Conservation (phyloP, 495 filamentous ascomycete species). For the Aspergillus olivimuriae region DNA sequence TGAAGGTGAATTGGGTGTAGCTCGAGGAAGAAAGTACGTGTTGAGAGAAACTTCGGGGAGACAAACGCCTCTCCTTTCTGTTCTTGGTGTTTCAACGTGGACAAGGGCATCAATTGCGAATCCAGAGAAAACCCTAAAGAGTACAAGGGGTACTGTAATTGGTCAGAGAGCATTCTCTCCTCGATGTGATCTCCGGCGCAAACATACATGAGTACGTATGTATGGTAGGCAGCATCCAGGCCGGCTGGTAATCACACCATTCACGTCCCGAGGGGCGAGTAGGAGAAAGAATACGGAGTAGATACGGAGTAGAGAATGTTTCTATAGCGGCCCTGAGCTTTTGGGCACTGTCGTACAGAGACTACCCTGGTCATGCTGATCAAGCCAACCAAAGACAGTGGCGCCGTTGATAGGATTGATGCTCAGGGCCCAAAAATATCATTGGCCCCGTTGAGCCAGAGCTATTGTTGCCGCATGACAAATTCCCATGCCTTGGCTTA, state of each 20-base stretch:
- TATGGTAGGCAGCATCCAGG: too few species aligned
- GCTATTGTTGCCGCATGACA: conserved; percentile 14
- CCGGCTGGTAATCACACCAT: too few species aligned
- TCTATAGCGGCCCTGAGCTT: conserved; percentile 3
- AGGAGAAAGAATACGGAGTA: too few species aligned
- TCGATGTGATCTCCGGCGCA: conserved; percentile 7
- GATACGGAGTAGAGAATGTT: conserved; percentile 10
- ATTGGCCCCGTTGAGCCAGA: neutral
- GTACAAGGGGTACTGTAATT: too few species aligned
- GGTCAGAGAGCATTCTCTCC: neutral
- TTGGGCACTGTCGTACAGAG: conserved; percentile 1
- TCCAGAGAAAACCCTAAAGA: too few species aligned
- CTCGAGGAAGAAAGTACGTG: neutral
- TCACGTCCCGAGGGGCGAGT: too few species aligned
- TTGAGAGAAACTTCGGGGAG: neutral
- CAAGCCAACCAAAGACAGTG: neutral
- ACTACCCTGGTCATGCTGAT: neutral
- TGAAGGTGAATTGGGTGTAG: neutral
- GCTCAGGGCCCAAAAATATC: too few species aligned
- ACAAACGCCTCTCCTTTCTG: neutral
- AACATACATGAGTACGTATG: neutral
- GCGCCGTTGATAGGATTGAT: too few species aligned
- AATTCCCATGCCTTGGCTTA: conserved; percentile 9
- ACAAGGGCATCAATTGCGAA: too few species aligned
- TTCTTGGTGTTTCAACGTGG: neutral